These are phyloP conservation scores for Colletotrichum spinosum DNA, from an alignment of 2,329 filamentous ascomycete genomes.

Conservation along the genomic window DNA sequence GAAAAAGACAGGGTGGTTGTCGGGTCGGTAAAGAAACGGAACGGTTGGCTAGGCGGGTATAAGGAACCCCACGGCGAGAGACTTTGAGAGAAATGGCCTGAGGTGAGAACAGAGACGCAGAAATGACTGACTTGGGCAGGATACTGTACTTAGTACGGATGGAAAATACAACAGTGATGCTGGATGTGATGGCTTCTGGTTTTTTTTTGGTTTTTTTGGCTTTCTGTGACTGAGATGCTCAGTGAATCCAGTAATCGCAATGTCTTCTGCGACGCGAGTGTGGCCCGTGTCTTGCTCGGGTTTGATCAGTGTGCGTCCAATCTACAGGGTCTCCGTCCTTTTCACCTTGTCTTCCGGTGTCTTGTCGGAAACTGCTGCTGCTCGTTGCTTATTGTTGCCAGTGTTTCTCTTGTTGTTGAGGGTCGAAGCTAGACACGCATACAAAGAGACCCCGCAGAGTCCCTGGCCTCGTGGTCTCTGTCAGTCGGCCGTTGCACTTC, in stretches of 20 bases:
- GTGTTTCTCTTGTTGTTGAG: neutral
- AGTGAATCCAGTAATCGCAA: slow-evolving; percentile 2
- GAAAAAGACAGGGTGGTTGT: slow-evolving; percentile 5
- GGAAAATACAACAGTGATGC: slow-evolving; percentile 17
- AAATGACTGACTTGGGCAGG: too few relatives aligned
- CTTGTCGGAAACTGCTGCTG: slow-evolving; percentile 3
- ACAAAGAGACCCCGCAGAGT: slow-evolving; percentile 14
- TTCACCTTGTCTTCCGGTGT: slow-evolving; percentile 2
- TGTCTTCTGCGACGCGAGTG: slow-evolving; percentile 9
- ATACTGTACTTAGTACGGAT: neutral
- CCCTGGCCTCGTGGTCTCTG: slow-evolving; percentile 4
- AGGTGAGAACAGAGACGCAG: slow-evolving; percentile 1
- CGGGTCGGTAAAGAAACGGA: slow-evolving; percentile 11
- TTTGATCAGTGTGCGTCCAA: neutral
- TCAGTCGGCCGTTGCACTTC: slow-evolving; percentile 14
- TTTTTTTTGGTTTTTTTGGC: neutral
- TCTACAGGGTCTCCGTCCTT: slow-evolving; percentile 7
- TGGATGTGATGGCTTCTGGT: slow-evolving; percentile 23
- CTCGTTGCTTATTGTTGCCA: slow-evolving; percentile 19
- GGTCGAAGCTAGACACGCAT: neutral
- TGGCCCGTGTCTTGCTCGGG: slow-evolving; percentile 16
- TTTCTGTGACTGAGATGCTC: slow-evolving; percentile 20
- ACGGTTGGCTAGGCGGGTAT: too few relatives aligned
- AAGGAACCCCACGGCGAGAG: too few relatives aligned
- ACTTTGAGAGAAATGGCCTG: too few relatives aligned